These are phyloP conservation scores for Acer saccharum DNA, from an alignment of 345 rosid species.

Conservation along the genomic window DNA sequence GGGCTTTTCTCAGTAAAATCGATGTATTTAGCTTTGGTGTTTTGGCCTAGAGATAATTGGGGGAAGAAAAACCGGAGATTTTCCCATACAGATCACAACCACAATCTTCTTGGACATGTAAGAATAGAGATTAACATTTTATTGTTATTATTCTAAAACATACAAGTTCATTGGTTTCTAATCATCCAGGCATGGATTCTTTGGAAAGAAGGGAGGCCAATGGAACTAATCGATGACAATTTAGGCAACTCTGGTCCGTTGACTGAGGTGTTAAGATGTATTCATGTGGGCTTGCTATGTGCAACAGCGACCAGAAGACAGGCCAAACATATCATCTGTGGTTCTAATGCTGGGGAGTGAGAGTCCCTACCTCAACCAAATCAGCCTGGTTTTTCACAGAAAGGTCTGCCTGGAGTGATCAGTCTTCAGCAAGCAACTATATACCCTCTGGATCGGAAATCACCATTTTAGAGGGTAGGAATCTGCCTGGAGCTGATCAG, in stretches of 20 bases:
- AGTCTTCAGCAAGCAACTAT: slow-evolving; percentile 13
- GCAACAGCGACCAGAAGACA: slow-evolving; percentile 26
- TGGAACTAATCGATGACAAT: slow-evolving; percentile 8
- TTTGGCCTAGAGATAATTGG: slow-evolving; percentile 27
- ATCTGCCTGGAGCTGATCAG: no score
- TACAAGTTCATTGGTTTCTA: no score
- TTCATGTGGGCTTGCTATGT: slow-evolving; percentile 24
- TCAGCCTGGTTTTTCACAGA: slow-evolving; percentile 31
- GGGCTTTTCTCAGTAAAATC: slow-evolving; percentile 41
- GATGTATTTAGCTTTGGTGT: slow-evolving; percentile 46
- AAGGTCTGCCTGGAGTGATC: slow-evolving; percentile 1
- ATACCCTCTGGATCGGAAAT: no score
- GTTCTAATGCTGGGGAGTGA: slow-evolving; percentile 23
- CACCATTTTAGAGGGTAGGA: no score
- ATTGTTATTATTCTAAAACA: no score
- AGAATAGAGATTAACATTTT: neutral
- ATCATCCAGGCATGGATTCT: slow-evolving; percentile 28
- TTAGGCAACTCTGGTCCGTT: neutral
- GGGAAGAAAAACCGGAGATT: slow-evolving; percentile 35
- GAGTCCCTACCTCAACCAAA: slow-evolving; percentile 22
- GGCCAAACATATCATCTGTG: slow-evolving; percentile 28
- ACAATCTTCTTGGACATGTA: slow-evolving; percentile 25
- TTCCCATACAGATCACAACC: slow-evolving; percentile 23
- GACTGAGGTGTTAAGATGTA: neutral
- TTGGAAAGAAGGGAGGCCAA: slow-evolving; percentile 12